Base-by-base conservation (phyloP, 345 rosid species). In the Syzygium grande region DNA sequence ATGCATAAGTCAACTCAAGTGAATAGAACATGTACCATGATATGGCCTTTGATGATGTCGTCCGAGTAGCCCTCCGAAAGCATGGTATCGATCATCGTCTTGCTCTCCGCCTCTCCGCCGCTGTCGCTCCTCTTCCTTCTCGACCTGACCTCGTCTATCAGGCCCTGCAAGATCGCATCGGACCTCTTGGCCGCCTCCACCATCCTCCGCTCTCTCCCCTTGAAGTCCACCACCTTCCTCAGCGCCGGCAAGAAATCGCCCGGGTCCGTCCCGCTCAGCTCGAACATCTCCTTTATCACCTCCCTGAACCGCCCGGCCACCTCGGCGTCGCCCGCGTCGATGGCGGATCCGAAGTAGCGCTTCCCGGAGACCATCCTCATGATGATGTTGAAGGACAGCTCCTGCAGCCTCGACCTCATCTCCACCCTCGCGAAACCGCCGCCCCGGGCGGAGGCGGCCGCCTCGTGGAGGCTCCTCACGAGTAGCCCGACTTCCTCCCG, bases 31-130 rank as follows among this genome's bases (percentile, higher is more conserved):
- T 21, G 27, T 91, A 93, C 94, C 49, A 73, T 49, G 87, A 92
- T 65, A 52, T 91, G 56, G 87, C 93, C 93, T 86, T 87, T 92
- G 92, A 95, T 93, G 85, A 88, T 91, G 34, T 87, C 90, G 68
- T 96, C 96, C 9, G 63, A 87, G 87, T 93, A 94, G 2, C 90
- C 80, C 88, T 91, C 91, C 86, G 89, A 85, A 51, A 94, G 68
- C 90, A 95, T 85, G 73, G 90, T 90, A 56, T 93, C 92, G 88
- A 95, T 90, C 93, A 96, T 89, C 7, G 91, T 94, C 88, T 88
- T 91, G n/a, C 84, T 91, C 92, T 87, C 88, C n/a, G 53, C 91
- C 77, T 83, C 51, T 46, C 15, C 14, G 65, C 30, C 1, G 30
- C 65, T 14, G 30, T 84, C 77, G 84, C 21, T 21, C 19, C 23